Percentiles rank a stretch among this genome's conserved stretches.
phyloP scores from a whole-genome alignment of 257 asterid genomes.

The Solanum megistacrolobum region DNA sequence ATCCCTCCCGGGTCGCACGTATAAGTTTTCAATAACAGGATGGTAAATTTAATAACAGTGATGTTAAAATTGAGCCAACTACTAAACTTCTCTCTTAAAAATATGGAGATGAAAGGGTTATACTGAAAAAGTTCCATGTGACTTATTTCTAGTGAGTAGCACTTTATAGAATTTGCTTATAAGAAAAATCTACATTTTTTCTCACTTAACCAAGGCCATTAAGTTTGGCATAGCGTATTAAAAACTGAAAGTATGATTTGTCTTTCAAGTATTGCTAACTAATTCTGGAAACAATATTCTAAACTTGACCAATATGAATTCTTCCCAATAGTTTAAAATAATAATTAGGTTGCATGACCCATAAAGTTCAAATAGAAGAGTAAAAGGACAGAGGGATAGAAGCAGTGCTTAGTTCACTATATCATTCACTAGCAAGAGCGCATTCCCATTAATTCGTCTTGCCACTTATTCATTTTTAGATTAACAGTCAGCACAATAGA shows the following conservation, averaged over 20 bases:
- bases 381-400: neutral
- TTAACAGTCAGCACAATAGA: neutral
- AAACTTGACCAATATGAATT: neutral
- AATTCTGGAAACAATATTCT: neutral
- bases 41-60: neutral
- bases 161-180: neutral
- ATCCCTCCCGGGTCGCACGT: neutral
- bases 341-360: neutral
- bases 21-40: neutral
- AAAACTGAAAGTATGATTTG: neutral
- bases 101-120: neutral
- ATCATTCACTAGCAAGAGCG: neutral
- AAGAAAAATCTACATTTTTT: neutral
- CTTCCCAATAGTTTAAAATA: neutral
- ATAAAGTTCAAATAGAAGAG: neutral
- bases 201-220: neutral
- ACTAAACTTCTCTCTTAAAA: neutral
- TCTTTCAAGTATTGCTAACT: neutral
- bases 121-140: neutral
- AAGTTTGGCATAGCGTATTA: neutral
- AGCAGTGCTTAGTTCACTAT: neutral
- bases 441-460: neutral
- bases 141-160: neutral
- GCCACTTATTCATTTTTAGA: neutral
- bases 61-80: neutral